A percentile compares a stretch with the other conserved stretches of the same genome.
Evolutionary conservation across 129 eudicot species (phyloP).

Genomic region (Smallanthus sonchifolius): DNA sequence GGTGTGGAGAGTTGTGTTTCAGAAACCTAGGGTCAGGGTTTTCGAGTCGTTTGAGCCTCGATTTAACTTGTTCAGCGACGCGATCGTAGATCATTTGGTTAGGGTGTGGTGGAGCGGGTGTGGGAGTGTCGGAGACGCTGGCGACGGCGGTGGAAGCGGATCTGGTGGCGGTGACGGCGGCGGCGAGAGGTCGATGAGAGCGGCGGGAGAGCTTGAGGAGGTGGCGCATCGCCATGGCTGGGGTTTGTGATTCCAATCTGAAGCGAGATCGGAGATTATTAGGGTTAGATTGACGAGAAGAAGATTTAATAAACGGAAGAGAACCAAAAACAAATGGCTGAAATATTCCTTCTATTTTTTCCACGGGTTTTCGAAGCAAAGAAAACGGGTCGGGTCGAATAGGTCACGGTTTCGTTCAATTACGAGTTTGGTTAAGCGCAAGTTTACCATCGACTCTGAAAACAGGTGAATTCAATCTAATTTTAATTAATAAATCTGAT

Average conservation of each 20-base stretch:
- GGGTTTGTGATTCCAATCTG: constrained; percentile 2
- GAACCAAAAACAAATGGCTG: neutral
- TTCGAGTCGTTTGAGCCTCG: constrained; percentile 56
- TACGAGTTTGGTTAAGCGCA: no score
- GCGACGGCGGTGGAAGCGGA: constrained; percentile 33
- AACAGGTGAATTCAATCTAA: no score
- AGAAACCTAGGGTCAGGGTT: constrained; percentile 65
- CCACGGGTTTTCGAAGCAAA: no score
- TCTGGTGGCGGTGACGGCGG: constrained; percentile 37
- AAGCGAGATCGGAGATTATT: constrained; percentile 2
- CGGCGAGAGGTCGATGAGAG: constrained; percentile 34
- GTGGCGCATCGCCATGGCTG: constrained; percentile 75
- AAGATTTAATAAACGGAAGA: constrained; percentile 1
- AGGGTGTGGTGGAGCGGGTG: constrained; percentile 61
- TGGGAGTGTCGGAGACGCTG: constrained; percentile 9
- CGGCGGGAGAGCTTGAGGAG: constrained; percentile 63
- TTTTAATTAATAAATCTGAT: no score
- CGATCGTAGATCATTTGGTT: constrained; percentile 77
- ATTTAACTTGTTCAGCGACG: constrained; percentile 54
- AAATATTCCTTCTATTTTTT: no score
- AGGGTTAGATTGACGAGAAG: constrained; percentile 12
- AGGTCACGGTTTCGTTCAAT: neutral
- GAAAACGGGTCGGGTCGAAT: neutral
- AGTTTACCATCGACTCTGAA: no score
- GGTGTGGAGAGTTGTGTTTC: constrained; percentile 57